Evolutionary conservation across 805 yeast species (phyloP).

Genomic region (Lipomyces anomalus): DNA sequence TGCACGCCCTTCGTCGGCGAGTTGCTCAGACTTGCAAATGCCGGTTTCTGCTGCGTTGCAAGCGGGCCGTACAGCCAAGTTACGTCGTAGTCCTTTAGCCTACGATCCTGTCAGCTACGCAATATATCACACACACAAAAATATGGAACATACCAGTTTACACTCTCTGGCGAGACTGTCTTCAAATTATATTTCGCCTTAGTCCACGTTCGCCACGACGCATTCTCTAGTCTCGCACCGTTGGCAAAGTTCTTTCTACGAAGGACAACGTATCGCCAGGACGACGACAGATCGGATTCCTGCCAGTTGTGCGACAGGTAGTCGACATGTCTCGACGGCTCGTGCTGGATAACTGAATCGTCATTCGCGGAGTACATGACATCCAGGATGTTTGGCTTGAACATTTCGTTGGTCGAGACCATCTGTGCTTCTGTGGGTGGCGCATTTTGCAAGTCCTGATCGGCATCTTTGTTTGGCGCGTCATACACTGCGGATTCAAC

Average conservation of each 20-base stretch:
- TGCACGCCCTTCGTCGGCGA: background rate
- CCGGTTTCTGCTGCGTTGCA: slow-evolving; percentile 8
- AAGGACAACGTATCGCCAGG: slow-evolving; percentile 89
- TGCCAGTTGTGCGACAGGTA: slow-evolving; percentile 95
- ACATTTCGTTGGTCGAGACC: no score
- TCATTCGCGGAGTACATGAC: slow-evolving; percentile 38
- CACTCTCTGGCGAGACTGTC: slow-evolving; percentile 84
- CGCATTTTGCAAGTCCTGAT: no score
- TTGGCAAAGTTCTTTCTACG: slow-evolving; percentile 80
- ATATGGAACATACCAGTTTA: slow-evolving; percentile 59
- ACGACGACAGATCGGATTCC: slow-evolving; percentile 83
- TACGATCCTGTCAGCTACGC: background rate
- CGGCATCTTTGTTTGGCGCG: no score
- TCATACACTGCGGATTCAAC: no score
- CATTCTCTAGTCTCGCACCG: slow-evolving; percentile 73
- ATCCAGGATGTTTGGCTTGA: background rate
- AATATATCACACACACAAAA: background rate
- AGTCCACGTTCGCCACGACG: slow-evolving; percentile 95
- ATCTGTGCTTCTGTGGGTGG: no score
- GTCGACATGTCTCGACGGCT: slow-evolving; percentile 88
- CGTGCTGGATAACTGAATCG: slow-evolving; percentile 71
- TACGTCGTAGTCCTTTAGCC: slow-evolving; percentile 86
- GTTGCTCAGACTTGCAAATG: background rate
- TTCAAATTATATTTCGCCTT: slow-evolving; percentile 58
- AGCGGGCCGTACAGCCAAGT: slow-evolving; percentile 97